Conservation (phyloP, 148 eudicot genomes). For the Chenopodium quinoa region DNA sequence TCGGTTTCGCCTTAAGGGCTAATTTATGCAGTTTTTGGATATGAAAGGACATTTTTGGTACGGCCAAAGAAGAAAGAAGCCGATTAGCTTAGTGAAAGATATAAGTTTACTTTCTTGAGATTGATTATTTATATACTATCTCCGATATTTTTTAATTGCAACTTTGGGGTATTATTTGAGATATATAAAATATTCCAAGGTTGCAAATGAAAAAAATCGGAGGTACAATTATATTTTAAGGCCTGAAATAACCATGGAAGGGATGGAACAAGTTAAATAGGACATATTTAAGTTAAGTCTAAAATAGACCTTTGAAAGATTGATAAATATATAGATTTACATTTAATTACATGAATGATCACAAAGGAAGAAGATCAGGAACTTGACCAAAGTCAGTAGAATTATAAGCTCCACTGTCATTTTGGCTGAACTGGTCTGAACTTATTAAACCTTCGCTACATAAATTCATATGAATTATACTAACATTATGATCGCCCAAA, state of each 20-base stretch:
- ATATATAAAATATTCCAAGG: too few species aligned
- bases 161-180: too few species aligned
- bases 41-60: neutral
- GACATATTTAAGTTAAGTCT: neutral
- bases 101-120: neutral
- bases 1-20: neutral
- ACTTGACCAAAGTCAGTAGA: constrained; percentile 32
- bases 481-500: constrained; percentile 2
- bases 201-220: too few species aligned
- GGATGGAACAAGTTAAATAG: neutral
- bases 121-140: too few species aligned
- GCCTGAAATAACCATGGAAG: neutral
- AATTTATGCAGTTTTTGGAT: neutral
- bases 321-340: neutral
- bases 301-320: neutral
- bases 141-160: too few species aligned
- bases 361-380: constrained; percentile 31
- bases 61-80: neutral
- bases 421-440: constrained; percentile 25
- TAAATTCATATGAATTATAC: constrained; percentile 11
- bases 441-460: constrained; percentile 8
- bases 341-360: neutral
- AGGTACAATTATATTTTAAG: neutral
- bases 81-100: too few species aligned
- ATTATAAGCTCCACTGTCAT: constrained; percentile 15